Evolutionary conservation across 495 filamentous ascomycete species (phyloP), one percentile per base, ranked within the genome.

Genomic region (Aspergillus funiculosus): DNA sequence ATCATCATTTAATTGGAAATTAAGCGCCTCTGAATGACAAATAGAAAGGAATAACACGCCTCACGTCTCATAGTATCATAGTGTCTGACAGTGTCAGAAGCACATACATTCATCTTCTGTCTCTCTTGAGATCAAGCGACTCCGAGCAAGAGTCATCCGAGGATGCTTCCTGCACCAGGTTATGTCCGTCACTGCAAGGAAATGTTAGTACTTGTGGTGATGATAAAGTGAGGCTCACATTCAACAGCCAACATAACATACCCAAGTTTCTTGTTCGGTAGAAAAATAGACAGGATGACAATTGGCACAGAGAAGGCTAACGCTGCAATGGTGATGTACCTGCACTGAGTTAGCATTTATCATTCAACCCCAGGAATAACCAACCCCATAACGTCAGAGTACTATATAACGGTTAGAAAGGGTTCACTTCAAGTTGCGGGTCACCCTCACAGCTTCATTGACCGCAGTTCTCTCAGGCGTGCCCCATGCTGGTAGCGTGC

Each of bases 321-420:
- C 0, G 69, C 67, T n/a, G 69, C 62, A 36, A 70, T 70, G 2
- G 71, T 72, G 40, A 74, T 68, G 35, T 65, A 69, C 34, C 61
- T 60, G 20, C 18, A 22, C 6, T 18, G n/a, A 29, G 31, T 39
- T 28, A 36, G 26, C n/a, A 39, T 14, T 22, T 15, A n/a, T 35
- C 4, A 1, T 6, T 15, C 15, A 35, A 0, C 21, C 7, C 7
- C 0, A 6, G 6, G 10, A 1, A n/a, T 13, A 2, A 50, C 57
- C 17, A 24, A 60, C 52, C 63, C 61, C 62, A 74, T 61, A 4
- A 72, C 66, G 55, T 69, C 63, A 1, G 68, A 71, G 41, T 68
- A 74, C 68, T 73, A 48, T 9, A 7, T 1, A 18, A 13, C 5
- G 4, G 32, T 63, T 26, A 63, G 54, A 22, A 18, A 20, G 22